These are phyloP conservation scores for Colletotrichum tropicicola DNA, from an alignment of 2,329 filamentous ascomycete genomes.

Conservation along the genomic window DNA sequence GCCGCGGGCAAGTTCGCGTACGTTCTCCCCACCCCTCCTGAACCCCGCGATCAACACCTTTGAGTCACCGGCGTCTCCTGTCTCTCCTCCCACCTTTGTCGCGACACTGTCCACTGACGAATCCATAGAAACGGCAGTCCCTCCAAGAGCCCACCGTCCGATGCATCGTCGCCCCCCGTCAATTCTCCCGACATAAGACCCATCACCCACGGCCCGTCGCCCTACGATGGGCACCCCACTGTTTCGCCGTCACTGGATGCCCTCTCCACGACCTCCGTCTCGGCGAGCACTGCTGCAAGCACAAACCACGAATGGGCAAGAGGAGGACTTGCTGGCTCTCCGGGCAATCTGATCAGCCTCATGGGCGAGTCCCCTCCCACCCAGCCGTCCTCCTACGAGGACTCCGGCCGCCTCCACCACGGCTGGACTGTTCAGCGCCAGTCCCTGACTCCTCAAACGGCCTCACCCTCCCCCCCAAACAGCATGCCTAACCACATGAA, in stretches of 20 bases:
- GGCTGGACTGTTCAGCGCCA: constrained; percentile 57
- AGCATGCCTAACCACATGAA: constrained; percentile 32
- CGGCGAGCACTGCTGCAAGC: constrained; percentile 57
- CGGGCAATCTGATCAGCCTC: constrained; percentile 61
- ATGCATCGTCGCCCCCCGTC: constrained; percentile 48
- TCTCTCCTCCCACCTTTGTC: constrained; percentile 35
- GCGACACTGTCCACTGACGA: constrained; percentile 21
- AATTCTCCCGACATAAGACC: constrained; percentile 58
- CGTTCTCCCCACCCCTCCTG: constrained; percentile 37
- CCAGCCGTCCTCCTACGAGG: constrained; percentile 61
- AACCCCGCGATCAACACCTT: constrained; percentile 30
- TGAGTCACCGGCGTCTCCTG: constrained; percentile 36
- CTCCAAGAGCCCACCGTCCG: constrained; percentile 41
- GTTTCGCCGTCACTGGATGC: constrained; percentile 59
- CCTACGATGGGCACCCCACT: constrained; percentile 52
- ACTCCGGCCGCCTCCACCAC: constrained; percentile 52
- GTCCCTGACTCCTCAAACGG: constrained; percentile 52
- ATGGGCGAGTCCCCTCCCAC: constrained; percentile 62
- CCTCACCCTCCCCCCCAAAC: constrained; percentile 49
- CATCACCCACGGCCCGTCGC: constrained; percentile 37
- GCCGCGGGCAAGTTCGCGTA: constrained; percentile 61
- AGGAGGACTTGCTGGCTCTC: constrained; percentile 57
- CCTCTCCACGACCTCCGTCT: constrained; percentile 57
- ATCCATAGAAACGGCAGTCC: constrained; percentile 40
- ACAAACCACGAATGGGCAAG: constrained; percentile 57